Base-by-base conservation (phyloP, 306 rosid species). In the Inga laurina region DNA sequence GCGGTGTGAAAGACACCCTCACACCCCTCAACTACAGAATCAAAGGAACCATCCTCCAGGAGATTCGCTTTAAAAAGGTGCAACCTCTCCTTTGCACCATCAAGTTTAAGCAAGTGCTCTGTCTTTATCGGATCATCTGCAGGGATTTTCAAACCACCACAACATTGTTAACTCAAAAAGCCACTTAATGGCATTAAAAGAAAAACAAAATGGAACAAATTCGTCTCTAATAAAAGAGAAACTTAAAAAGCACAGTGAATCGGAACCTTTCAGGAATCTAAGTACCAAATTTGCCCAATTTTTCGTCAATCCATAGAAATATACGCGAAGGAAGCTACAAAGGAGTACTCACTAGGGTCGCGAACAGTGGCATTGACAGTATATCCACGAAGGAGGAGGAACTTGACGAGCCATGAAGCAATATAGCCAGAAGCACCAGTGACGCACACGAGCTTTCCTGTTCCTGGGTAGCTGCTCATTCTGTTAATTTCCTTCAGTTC, bases 371-470 rank as follows among this genome's bases (percentile, higher is more conserved):
- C 41, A 7, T 5, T 37, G 41, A 37, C 7, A 37, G 41, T 37
- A 37, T 37, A 37, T 37, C 93, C 90, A 41, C 86, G 87, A 39
- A 90, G 84, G 10, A 90, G 90, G 39, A 84, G 71, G 49, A 45
- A 45, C 71, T 88, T 90, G 35, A 88, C 93, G 0, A 90, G 81
- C 89, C 89, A 90, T 43, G 92, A 90, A 18, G 92, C 92, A 4
- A 87, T 87, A 46, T 41, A 70, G 9, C 75, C 75, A 70, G 75
- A 70, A 41, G 52, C 75, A 41, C 75, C 75, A 12, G 75, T 70
- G 8, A 70, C 52, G 34, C 75, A 70, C 18, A 70, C 34, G 10
- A 70, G 9, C 52, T 70, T 70, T 21, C 52, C 52, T 10, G 51
- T 46, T 46, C 34, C 75, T 10, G 16, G 14, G 34, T 39, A 21